Base-by-base conservation (phyloP, 2,329 filamentous ascomycete genomes). In the Teratosphaeria zuluensis region DNA sequence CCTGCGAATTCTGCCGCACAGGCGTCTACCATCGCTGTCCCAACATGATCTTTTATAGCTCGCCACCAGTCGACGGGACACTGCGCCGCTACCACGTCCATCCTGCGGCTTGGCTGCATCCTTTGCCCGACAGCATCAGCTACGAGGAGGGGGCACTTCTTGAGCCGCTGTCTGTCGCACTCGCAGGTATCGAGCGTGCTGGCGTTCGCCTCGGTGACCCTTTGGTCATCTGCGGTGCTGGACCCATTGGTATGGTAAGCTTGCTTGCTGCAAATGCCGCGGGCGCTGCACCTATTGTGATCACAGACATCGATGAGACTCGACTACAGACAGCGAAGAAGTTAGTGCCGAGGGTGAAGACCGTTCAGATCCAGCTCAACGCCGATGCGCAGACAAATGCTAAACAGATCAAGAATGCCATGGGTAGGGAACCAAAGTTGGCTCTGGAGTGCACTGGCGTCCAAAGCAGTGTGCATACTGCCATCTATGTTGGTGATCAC, bases 121-220 rank as follows among this genome's bases (percentile, higher is more conserved):
- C 67, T 33, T 61, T 79, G 0, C 76, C 76, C 0, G 68, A 67
- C n/a, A 64, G 60, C 1, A 64, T 78, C 12, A 69, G 65, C 5
- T 73, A 75, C 46, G 68, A 75, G 33, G 77, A 79, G 56, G 77
- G 75, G 0, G 74, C 74, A 0, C 68, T 81, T 4, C 72, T 80
- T 9, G 79, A 81, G 67, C 78, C 79, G 6, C 66, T 80, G 9
- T 72, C 73, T 16, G 76, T 80, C 2, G 78, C 78, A 2, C 71
- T 81, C 1, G 77, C 79, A 31, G 71, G 73, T 0, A 71, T 77
- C 7, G 69, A 77, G 21, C 69, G 73, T 5, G 71, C 73, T 1
- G 71, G 68, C 1, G 60, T 80, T 2, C 66, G 67, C 24, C 65
- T 76, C 0, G 78, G 77, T 0, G 68, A 77, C 55, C 65, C 69